Evolutionary conservation across 192 early-diverging fungal species (phyloP), one percentile per base, ranked within the genome.

Genomic region (Podila horticola): DNA sequence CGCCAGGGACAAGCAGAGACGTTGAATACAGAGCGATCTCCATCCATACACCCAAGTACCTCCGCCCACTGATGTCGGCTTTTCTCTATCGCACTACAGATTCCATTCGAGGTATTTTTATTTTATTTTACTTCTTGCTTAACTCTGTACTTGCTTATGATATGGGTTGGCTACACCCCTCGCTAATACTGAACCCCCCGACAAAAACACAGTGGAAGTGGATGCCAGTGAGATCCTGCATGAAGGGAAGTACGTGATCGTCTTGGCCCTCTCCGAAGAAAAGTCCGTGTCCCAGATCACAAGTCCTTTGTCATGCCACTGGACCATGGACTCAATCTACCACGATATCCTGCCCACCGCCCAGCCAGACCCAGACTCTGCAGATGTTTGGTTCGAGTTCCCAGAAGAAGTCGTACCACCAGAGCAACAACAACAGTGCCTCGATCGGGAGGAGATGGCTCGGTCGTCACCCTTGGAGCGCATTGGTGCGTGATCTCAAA

Each of bases 331-430:
- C 30, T 62, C 69, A 4, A 59, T 79, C 19, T 79, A 58, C 30
- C 70, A 79, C 15, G 61, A 64, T 2, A 36, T 72, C 24, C 33
- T 51, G 22, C 49, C 65, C 13, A 68, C 64, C 3, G 41, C 19
- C 0, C 22, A 62, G 4, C 75, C 75, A 22, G 33, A 68, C 4
- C 59, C 65, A 0, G 5, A 24, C 7, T 64, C 58, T 6, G 70
- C 75, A 5, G 63, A 79, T 26, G 67, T 79, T n/a, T 72, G 69
- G 64, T 79, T 79, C 31, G 75, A 79, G 22, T 79, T 79, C 33
- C 41, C 22, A n/a, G 22, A n/a, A 1, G 33, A 63, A n/a, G 20
- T 1, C 5, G 0, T 33, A 3, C 61, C 45, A 4, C 29, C 64
- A 11, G 45, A 29, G 4, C 26, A 19, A 24, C 51, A 57, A 11